Conservation (phyloP, 345 rosid genomes). For the Linum trigynum region DNA sequence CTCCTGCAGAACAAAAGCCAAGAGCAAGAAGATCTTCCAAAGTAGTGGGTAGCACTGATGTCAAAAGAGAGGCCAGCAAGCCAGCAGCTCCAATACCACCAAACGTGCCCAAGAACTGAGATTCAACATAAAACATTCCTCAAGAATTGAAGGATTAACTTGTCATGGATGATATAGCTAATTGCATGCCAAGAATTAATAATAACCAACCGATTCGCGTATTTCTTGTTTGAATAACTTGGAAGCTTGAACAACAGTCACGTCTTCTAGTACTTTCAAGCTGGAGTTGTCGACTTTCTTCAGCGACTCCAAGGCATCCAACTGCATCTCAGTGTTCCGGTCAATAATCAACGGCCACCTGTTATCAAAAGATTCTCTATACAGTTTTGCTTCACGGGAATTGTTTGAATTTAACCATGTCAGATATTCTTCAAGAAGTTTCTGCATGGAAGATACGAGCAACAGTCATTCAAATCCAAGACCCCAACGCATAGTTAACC, state of each 20-base stretch:
- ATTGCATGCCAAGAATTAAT: too few species aligned
- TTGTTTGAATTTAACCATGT: slow-evolving; percentile 65
- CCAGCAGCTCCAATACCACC: slow-evolving; percentile 94
- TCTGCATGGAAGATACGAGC: slow-evolving; percentile 25
- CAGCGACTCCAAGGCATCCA: slow-evolving; percentile 39
- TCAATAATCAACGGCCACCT: slow-evolving; percentile 51
- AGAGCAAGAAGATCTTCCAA: slow-evolving; percentile 92
- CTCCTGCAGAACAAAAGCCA: slow-evolving; percentile 94
- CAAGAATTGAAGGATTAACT: slow-evolving; percentile 7
- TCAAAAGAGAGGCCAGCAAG: slow-evolving; percentile 79
- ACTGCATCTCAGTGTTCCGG: slow-evolving; percentile 27
- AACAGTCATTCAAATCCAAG: background rate
- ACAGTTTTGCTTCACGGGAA: slow-evolving; percentile 48
- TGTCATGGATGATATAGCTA: too few species aligned
- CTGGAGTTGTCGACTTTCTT: slow-evolving; percentile 42
- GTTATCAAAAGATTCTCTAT: slow-evolving; percentile 61
- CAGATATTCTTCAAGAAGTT: slow-evolving; percentile 54
- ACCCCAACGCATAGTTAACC: background rate
- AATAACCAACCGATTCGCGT: slow-evolving; percentile 60
- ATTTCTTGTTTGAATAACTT: slow-evolving; percentile 61
- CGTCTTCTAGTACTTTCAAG: slow-evolving; percentile 43
- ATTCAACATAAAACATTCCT: slow-evolving; percentile 14
- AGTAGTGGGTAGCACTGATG: slow-evolving; percentile 75
- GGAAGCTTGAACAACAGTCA: slow-evolving; percentile 52
- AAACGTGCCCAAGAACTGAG: slow-evolving; percentile 68